Conservation (phyloP, 495 filamentous ascomycete species). For the Ascodesmis nigricans region DNA sequence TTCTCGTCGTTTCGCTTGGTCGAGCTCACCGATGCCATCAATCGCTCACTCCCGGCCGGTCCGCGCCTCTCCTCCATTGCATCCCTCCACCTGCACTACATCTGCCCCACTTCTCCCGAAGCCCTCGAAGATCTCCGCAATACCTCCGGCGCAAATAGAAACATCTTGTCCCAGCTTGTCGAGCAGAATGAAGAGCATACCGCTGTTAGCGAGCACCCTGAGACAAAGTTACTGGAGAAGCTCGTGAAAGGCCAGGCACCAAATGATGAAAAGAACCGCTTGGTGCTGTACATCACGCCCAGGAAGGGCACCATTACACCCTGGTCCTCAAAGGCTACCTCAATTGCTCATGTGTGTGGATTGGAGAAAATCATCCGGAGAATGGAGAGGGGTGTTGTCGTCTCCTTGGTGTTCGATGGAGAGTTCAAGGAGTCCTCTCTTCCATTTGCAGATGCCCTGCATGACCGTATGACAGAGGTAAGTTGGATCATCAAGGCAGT, state of each 20-base stretch:
- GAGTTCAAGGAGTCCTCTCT: constrained; percentile 25
- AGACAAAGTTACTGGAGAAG: constrained; percentile 17
- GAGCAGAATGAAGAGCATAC: constrained; percentile 32
- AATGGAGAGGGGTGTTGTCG: constrained; percentile 65
- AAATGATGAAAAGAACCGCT: constrained; percentile 26
- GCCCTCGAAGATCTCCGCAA: constrained; percentile 22
- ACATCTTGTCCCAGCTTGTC: constrained; percentile 37
- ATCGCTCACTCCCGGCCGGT: constrained; percentile 22
- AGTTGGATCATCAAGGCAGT: background rate
- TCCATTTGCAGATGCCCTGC: constrained; percentile 45
- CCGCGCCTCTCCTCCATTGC: constrained; percentile 35
- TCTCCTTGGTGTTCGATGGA: constrained; percentile 38
- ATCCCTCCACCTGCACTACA: constrained; percentile 44
- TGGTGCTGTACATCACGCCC: constrained; percentile 44
- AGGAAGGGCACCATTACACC: constrained; percentile 71
- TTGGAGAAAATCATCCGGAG: constrained; percentile 48
- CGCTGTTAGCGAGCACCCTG: constrained; percentile 24
- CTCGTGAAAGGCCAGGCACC: constrained; percentile 22
- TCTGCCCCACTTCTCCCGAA: constrained; percentile 25
- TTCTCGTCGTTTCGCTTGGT: constrained; percentile 32
- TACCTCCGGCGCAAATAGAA: constrained; percentile 21
- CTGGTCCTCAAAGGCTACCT: constrained; percentile 92
- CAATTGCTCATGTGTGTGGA: constrained; percentile 80
- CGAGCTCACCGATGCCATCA: constrained; percentile 23
- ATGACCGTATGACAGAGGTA: constrained; percentile 74